These are phyloP conservation scores for Spergularia bocconei DNA, from an alignment of 148 eudicot species.

Conservation along the genomic window DNA sequence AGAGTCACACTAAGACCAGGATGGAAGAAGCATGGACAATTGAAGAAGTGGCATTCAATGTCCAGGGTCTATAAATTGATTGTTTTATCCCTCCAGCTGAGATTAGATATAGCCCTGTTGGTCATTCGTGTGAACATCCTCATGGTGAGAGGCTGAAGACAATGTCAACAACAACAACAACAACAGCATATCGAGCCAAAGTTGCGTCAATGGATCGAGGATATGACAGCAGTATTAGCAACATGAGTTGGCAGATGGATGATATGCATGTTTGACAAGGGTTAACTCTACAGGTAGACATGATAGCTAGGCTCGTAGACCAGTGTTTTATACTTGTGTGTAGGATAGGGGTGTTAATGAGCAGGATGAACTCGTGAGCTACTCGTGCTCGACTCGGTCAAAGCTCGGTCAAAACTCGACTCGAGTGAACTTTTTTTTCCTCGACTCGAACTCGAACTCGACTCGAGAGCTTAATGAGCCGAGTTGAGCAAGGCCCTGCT, in stretches of 20 bases:
- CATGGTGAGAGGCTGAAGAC: slow-evolving; percentile 58
- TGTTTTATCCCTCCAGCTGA: slow-evolving; percentile 97
- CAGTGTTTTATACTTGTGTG: slow-evolving; percentile 25
- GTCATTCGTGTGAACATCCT: slow-evolving; percentile 59
- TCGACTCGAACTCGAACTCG: too few species aligned
- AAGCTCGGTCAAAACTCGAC: too few species aligned
- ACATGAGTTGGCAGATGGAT: slow-evolving; percentile 59
- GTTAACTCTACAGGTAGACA: slow-evolving; percentile 29
- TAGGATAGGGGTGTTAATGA: too few species aligned
- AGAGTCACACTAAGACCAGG: slow-evolving; percentile 74
- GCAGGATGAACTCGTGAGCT: too few species aligned
- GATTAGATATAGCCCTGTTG: slow-evolving; percentile 48
- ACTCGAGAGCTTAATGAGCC: too few species aligned
- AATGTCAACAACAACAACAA: slow-evolving; percentile 44
- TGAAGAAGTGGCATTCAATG: slow-evolving; percentile 75
- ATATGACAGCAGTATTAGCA: slow-evolving; percentile 34
- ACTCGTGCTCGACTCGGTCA: too few species aligned
- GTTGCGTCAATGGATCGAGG: slow-evolving; percentile 57
- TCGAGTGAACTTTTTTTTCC: too few species aligned
- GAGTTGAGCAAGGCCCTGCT: too few species aligned
- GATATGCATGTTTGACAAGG: slow-evolving; percentile 40
- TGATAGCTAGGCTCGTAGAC: slow-evolving; percentile 35
- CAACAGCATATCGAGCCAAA: slow-evolving; percentile 66
- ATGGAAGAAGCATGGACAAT: slow-evolving; percentile 81
- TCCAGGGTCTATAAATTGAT: slow-evolving; percentile 74